These are phyloP conservation scores for Albophoma yamanashiensis DNA, from an alignment of 2,329 filamentous ascomycete genomes.

Conservation along the genomic window DNA sequence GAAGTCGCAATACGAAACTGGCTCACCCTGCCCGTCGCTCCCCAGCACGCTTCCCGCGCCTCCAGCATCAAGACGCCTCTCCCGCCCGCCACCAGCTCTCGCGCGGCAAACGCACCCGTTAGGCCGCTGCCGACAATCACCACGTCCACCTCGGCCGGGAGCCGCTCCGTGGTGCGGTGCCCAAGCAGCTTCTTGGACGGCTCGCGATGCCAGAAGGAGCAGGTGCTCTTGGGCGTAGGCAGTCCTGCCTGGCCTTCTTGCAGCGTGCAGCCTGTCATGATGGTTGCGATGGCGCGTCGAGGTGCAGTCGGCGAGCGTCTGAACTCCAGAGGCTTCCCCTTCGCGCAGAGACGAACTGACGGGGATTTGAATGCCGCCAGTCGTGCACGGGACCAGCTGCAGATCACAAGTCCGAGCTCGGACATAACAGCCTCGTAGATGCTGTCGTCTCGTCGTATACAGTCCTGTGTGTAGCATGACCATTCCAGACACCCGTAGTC, in stretches of 20 bases:
- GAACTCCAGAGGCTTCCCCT: not conserved
- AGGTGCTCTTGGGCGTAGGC: conserved; percentile 48
- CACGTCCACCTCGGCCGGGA: conserved; percentile 55
- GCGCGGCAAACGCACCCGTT: conserved; percentile 61
- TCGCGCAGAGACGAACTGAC: not conserved
- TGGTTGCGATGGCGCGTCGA: not conserved
- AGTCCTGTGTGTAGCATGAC: not conserved
- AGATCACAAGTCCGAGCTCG: not conserved
- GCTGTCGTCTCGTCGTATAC: not conserved
- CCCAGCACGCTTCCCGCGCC: conserved; percentile 70
- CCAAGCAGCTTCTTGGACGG: conserved; percentile 53
- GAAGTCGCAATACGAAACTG: not conserved
- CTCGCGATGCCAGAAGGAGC: conserved; percentile 65
- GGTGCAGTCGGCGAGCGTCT: not conserved
- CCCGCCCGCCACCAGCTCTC: conserved; percentile 43
- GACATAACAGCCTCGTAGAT: not conserved
- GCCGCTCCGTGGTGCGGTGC: conserved; percentile 53
- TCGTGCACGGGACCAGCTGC: not conserved
- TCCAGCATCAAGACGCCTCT: conserved; percentile 61
- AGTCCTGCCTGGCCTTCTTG: conserved; percentile 36
- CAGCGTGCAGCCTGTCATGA: conserved; percentile 20
- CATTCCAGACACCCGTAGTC: not conserved
- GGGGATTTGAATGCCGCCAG: not conserved
- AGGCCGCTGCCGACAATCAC: conserved; percentile 69
- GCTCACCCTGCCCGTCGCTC: conserved; percentile 69